Percentiles rank a stretch among this genome's conserved stretches.
Conservation (phyloP, 306 rosid genomes). For the Dryas octopetala region DNA sequence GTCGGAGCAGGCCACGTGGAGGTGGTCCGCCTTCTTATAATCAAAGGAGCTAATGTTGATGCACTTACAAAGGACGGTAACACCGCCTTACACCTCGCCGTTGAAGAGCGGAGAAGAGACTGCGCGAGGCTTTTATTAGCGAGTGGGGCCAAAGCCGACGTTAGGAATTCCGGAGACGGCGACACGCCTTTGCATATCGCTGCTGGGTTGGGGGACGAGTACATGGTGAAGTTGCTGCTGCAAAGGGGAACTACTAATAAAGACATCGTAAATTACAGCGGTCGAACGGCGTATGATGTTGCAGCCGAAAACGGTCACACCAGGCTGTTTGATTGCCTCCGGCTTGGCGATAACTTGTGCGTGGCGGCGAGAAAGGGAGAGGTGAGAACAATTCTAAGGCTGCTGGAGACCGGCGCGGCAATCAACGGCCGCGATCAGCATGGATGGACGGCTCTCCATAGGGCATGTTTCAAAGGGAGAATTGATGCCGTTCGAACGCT, state of each 20-base stretch:
- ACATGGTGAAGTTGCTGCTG: slow-evolving; percentile 59
- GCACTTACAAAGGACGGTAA: slow-evolving; percentile 54
- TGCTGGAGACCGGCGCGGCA: slow-evolving; percentile 54
- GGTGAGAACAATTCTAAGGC: slow-evolving; percentile 49
- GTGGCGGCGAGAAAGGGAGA: slow-evolving; percentile 67
- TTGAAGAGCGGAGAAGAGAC: slow-evolving; percentile 53
- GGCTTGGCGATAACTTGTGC: slow-evolving; percentile 63
- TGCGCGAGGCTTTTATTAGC: slow-evolving; percentile 63
- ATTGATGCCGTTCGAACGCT: slow-evolving; percentile 41
- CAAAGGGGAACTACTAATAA: slow-evolving; percentile 67
- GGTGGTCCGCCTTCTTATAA: slow-evolving; percentile 63
- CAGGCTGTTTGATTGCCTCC: slow-evolving; percentile 57
- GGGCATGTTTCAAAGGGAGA: slow-evolving; percentile 73
- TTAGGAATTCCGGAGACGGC: slow-evolving; percentile 45
- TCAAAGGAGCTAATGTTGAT: slow-evolving; percentile 64
- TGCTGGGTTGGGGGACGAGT: slow-evolving; percentile 64
- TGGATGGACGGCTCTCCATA: slow-evolving; percentile 81
- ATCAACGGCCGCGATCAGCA: slow-evolving; percentile 72
- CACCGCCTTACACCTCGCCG: slow-evolving; percentile 74
- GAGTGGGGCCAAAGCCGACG: slow-evolving; percentile 47
- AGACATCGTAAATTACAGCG: slow-evolving; percentile 47
- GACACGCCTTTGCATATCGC: slow-evolving; percentile 71
- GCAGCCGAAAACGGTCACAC: slow-evolving; percentile 60
- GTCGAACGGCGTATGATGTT: slow-evolving; percentile 60
- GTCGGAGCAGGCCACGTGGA: slow-evolving; percentile 66